Evolutionary conservation across 106 monocot genomes (phyloP).

Genomic region (Dioscorea dumetorum): DNA sequence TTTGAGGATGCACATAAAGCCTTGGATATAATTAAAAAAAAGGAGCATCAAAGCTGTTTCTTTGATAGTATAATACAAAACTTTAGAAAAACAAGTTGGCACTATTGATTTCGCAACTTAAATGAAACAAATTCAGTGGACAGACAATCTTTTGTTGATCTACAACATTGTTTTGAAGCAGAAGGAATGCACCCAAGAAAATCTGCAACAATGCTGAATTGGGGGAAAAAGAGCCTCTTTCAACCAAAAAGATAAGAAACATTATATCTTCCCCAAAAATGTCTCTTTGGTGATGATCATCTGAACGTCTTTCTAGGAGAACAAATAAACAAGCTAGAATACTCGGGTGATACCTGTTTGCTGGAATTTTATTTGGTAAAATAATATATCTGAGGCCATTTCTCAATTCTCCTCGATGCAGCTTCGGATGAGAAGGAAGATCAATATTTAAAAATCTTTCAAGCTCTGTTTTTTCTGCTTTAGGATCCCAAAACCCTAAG

Average conservation of each 20-base stretch:
- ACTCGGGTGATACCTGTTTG: slow-evolving; percentile 54
- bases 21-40: not conserved
- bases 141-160: no score
- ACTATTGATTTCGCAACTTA: not conserved
- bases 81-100: not conserved
- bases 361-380: slow-evolving; percentile 90
- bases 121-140: not conserved
- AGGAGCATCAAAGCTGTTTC: not conserved
- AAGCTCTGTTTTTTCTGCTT: slow-evolving; percentile 29
- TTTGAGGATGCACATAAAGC: not conserved
- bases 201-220: not conserved
- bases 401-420: slow-evolving; percentile 73
- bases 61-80: not conserved
- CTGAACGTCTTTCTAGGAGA: not conserved
- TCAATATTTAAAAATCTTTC: slow-evolving; percentile 45
- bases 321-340: not conserved
- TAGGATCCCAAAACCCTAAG: slow-evolving; percentile 37
- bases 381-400: slow-evolving; percentile 95
- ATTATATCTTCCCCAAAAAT: not conserved
- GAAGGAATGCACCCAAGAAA: not conserved
- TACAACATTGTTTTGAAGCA: no score
- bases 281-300: not conserved
- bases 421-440: slow-evolving; percentile 85
- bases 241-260: not conserved
- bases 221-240: not conserved